Evolutionary conservation across 352 stramenopile genomes (phyloP).

Genomic region (Phytophthora pisi): DNA sequence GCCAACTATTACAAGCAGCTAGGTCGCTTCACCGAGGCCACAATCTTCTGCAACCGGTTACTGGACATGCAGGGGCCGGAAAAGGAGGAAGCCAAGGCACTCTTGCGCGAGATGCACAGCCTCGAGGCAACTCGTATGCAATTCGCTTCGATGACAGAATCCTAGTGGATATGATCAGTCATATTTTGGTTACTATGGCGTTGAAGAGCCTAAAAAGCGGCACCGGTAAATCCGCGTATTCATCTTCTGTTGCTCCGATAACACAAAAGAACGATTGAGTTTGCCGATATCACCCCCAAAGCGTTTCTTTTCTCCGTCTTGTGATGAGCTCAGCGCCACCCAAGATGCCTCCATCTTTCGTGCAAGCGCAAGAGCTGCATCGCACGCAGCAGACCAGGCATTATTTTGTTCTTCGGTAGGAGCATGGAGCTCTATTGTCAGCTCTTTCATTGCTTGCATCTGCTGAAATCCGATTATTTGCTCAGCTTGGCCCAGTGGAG

Average conservation of each 20-base stretch:
- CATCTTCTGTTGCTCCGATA: slow-evolving; percentile 29
- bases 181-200: slow-evolving; percentile 4
- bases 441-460: slow-evolving; percentile 27
- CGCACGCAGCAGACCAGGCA: not conserved
- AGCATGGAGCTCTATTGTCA: slow-evolving; percentile 32
- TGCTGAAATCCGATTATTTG: slow-evolving; percentile 15
- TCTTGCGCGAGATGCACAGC: slow-evolving; percentile 80
- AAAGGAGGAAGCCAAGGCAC: slow-evolving; percentile 83
- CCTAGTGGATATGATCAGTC: not conserved
- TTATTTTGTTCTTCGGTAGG: slow-evolving; percentile 14
- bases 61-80: slow-evolving; percentile 80
- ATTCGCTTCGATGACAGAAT: slow-evolving; percentile 2
- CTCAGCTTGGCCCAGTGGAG: not conserved
- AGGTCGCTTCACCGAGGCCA: slow-evolving; percentile 55
- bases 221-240: slow-evolving; percentile 33
- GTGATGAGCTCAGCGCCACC: slow-evolving; percentile 14
- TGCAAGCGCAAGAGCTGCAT: slow-evolving; percentile 11
- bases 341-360: slow-evolving; percentile 30
- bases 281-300: slow-evolving; percentile 7
- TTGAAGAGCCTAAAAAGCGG: slow-evolving; percentile 23
- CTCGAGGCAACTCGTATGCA: slow-evolving; percentile 47
- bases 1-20: slow-evolving; percentile 85
- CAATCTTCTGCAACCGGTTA: slow-evolving; percentile 78
- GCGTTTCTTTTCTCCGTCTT: not conserved
- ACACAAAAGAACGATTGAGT: slow-evolving; percentile 20